phyloP scores from a whole-genome alignment of 306 rosid species.

The Elaeagnus macrophylla region DNA sequence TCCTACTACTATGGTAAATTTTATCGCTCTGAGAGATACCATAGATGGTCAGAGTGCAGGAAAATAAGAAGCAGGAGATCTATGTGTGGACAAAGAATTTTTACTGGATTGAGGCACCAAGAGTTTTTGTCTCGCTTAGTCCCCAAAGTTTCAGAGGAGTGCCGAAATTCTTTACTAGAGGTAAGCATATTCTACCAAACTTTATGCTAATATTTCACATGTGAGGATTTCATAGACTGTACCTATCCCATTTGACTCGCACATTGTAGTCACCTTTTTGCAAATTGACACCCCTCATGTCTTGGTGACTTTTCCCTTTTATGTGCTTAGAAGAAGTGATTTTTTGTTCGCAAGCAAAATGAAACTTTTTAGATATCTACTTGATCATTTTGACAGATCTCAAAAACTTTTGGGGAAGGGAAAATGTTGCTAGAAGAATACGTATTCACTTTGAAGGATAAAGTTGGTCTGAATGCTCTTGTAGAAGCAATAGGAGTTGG shows the following conservation, averaged over 20 bases:
- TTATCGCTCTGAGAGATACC: conserved; percentile 55
- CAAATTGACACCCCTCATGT: no score
- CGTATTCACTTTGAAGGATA: conserved; percentile 47
- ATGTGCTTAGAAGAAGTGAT: no score
- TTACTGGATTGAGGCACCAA: conserved; percentile 75
- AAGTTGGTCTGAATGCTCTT: conserved; percentile 59
- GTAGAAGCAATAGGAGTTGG: conserved; percentile 77
- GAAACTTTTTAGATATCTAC: no score
- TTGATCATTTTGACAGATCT: conserved; percentile 45
- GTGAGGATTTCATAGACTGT: background rate
- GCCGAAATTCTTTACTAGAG: conserved; percentile 39
- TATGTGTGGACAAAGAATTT: conserved; percentile 57
- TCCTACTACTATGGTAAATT: conserved; percentile 83
- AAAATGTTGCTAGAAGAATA: conserved; percentile 65
- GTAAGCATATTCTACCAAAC: conserved; percentile 26
- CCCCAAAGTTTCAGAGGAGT: conserved; percentile 40
- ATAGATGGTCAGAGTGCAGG: conserved; percentile 66
- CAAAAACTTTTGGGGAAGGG: conserved; percentile 56
- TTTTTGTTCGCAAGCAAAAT: no score
- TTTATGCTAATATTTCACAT: conserved; percentile 3
- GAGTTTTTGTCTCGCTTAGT: conserved; percentile 70
- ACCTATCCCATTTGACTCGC: background rate
- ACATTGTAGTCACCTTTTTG: no score
- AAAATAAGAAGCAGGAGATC: conserved; percentile 58
- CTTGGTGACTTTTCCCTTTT: no score